Evolutionary conservation across 225 moss, liverwort and hornwort genomes (phyloP).

Genomic region (Asterella californica): DNA sequence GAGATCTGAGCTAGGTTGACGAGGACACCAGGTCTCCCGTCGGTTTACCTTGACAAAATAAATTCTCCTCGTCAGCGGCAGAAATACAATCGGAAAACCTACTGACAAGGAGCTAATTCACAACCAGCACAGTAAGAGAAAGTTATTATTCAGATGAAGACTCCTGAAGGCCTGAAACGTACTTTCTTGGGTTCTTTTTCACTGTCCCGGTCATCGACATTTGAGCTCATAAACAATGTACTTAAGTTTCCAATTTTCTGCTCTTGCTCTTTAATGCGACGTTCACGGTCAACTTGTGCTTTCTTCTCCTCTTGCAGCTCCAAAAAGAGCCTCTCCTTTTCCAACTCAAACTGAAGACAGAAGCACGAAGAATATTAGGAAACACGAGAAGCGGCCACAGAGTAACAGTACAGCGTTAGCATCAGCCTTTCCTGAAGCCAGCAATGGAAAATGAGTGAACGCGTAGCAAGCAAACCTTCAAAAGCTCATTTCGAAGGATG

Average conservation of each 20-base stretch:
- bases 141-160: no score
- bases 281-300: conserved; percentile 69
- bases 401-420: neutral
- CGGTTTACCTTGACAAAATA: conserved; percentile 47
- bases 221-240: conserved; percentile 68
- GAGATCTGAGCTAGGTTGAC: conserved; percentile 39
- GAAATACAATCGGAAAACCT: neutral
- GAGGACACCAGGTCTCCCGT: conserved; percentile 87
- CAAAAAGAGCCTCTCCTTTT: conserved; percentile 68
- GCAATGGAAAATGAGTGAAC: neutral
- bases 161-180: neutral
- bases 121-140: neutral
- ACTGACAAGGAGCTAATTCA: neutral
- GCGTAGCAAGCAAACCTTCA: conserved; percentile 50
- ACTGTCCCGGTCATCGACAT: conserved; percentile 51
- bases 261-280: conserved; percentile 82
- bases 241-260: conserved; percentile 81
- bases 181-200: conserved; percentile 59
- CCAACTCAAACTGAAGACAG: conserved; percentile 63
- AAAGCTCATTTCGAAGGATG: conserved; percentile 74
- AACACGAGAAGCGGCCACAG: neutral
- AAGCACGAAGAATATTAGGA: neutral
- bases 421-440: neutral
- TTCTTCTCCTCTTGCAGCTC: conserved; percentile 87
- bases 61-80: neutral